Base-by-base conservation (phyloP, 2,329 filamentous ascomycete species). In the Alternaria dauci region DNA sequence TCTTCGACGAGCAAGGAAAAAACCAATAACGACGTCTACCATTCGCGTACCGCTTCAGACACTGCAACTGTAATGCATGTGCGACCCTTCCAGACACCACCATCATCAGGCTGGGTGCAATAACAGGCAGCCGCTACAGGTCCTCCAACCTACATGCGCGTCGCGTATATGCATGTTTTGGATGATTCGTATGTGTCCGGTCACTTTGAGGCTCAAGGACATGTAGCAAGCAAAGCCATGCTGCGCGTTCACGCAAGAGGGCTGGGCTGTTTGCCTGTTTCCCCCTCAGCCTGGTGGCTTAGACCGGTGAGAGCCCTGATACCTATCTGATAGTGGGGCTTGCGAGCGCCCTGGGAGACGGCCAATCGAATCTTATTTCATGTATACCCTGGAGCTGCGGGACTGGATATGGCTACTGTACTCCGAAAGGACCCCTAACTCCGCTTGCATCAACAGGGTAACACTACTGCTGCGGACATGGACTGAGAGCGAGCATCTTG, bases 231-330 rank as follows among this genome's bases (percentile, higher is more conserved):
- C 30, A 51, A 28, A 32, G 58, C 59, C 44, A 36, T 23, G 44
- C 26, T 39, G 12, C 36, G 32, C 18, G 43, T 56, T 60, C 36
- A 51, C 62, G 28, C 50, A 51, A 52, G 20, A 51, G 54, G 52
- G 58, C 44, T 44, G 48, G 42, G 38, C 28, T 43, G 51, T 67
- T 63, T 67, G 68, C 68, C 63, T 67, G 55, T 36, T 61, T 61
- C 39, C 42, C 34, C 39, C 30, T 42, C 43, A 46, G 58, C 54
- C 58, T 53, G 26, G 63, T 66, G 66, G 70, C 70, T 66, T 56
- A 51, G 39, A 63, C 69, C 70, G 69, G 70, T 71, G 55, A 72
- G 57, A 39, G 26, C 20, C 20, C 43, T 52, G 41, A 50, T 53
- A 42, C 61, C 57, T 66, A 62, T 65, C 55, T 46, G n/a, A 42